Evolutionary conservation across 2,329 filamentous ascomycete species (phyloP).

Genomic region (Ascochyta pisi): DNA sequence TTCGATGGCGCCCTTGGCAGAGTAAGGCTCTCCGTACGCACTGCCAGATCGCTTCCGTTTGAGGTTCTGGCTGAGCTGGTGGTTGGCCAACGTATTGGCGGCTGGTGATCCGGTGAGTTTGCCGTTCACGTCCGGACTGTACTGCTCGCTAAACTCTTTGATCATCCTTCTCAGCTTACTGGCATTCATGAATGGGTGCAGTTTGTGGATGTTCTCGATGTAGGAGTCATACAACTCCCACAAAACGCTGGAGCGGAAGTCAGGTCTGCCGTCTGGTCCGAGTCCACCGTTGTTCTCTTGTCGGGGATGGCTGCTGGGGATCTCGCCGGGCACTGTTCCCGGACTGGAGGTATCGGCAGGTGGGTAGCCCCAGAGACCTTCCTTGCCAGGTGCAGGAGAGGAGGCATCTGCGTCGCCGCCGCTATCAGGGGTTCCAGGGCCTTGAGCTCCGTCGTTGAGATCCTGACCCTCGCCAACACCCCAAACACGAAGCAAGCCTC

Average conservation of each 20-base stretch:
- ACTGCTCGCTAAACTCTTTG: conserved; percentile 52
- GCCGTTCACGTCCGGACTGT: conserved; percentile 40
- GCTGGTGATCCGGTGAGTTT: conserved; percentile 33
- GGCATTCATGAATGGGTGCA: conserved; percentile 70
- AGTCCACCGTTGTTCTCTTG: conserved; percentile 57
- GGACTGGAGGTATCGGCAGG: conserved; percentile 51
- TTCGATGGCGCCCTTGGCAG: conserved; percentile 33
- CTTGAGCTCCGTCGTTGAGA: conserved; percentile 57
- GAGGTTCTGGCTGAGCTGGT: conserved; percentile 34
- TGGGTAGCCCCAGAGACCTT: conserved; percentile 58
- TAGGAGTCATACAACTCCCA: conserved; percentile 62
- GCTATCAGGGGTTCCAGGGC: conserved; percentile 42
- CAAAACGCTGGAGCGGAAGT: conserved; percentile 60
- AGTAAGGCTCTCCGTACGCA: conserved; percentile 34
- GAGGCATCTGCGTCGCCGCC: conserved; percentile 49
- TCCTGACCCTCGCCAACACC: conserved; percentile 79
- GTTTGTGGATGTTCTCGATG: conserved; percentile 65
- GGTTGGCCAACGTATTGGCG: conserved; percentile 20
- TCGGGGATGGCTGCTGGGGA: conserved; percentile 34
- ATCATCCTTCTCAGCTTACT: conserved; percentile 60
- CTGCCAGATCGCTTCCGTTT: conserved; percentile 48
- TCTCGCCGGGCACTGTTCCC: conserved; percentile 23
- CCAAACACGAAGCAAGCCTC: conserved; percentile 77
- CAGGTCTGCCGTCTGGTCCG: conserved; percentile 60
- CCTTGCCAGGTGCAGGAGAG: conserved; percentile 52